A percentile compares a stretch with the other conserved stretches of the same genome.
Evolutionary conservation across 2,329 filamentous ascomycete species (phyloP).

Genomic region (Allantophomopsis lycopodina): DNA sequence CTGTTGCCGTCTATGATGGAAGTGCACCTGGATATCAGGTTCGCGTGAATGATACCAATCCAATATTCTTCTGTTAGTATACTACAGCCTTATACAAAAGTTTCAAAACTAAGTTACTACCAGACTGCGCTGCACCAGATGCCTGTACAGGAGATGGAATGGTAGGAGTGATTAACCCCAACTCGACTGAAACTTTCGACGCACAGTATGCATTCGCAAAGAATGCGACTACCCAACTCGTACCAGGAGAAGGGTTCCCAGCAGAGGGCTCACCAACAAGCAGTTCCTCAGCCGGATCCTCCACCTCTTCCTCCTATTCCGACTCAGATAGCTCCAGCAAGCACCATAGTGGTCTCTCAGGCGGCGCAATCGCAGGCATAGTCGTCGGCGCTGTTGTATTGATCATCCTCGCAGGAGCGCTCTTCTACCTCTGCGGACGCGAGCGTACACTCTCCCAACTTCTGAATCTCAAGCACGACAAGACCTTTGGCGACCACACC

Average conservation of each 20-base stretch:
- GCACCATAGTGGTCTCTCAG: constrained; percentile 14
- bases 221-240: constrained; percentile 34
- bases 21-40: constrained; percentile 8
- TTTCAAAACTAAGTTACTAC: too few species aligned
- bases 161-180: constrained; percentile 65
- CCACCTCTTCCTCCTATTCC: constrained; percentile 4
- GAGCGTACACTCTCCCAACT: not conserved
- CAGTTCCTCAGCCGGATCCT: constrained; percentile 10
- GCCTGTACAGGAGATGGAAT: constrained; percentile 55
- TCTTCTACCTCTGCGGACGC: constrained; percentile 31
- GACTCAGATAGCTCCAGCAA: constrained; percentile 2
- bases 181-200: constrained; percentile 31
- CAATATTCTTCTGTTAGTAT: constrained; percentile 42
- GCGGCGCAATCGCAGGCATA: constrained; percentile 46
- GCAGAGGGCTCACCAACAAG: constrained; percentile 23
- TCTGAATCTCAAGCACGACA: not conserved
- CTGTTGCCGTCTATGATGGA: constrained; percentile 30
- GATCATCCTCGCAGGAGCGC: constrained; percentile 27
- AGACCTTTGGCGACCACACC: not conserved
- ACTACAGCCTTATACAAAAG: too few species aligned
- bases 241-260: constrained; percentile 40
- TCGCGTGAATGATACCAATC: constrained; percentile 42
- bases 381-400: constrained; percentile 30
- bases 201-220: constrained; percentile 31
- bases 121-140: constrained; percentile 46